Conservation (phyloP, 768 basidiomycete species). For the Kwoniella dejecticola region DNA sequence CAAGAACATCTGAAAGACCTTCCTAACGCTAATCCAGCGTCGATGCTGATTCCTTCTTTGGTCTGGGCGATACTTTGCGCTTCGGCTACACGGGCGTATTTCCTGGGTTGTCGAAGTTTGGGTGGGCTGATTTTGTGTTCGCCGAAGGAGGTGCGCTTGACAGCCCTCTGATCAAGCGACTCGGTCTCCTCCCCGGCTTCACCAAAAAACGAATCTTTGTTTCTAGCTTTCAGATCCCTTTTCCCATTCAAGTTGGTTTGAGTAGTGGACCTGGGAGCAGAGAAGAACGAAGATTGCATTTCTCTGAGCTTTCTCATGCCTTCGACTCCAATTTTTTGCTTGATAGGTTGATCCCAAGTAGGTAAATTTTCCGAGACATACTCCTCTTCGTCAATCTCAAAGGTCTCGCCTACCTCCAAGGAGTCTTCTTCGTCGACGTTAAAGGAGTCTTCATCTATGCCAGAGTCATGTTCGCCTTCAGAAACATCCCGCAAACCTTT, state of each 20-base stretch:
- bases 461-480: conserved; percentile 26
- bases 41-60: conserved; percentile 68
- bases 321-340: conserved; percentile 36
- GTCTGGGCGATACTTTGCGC: conserved; percentile 65
- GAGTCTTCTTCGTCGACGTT: conserved; percentile 19
- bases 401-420: conserved; percentile 9
- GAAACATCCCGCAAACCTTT: conserved; percentile 28
- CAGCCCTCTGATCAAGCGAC: conserved; percentile 42
- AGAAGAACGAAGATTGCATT: conserved; percentile 53
- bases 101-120: conserved; percentile 72
- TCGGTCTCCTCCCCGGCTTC: conserved; percentile 49
- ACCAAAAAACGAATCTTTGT: conserved; percentile 50
- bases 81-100: conserved; percentile 72
- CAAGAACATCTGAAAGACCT: conserved; percentile 87
- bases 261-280: not conserved
- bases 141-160: conserved; percentile 75
- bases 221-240: conserved; percentile 17
- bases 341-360: conserved; percentile 34
- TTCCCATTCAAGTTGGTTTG: conserved; percentile 7
- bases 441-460: conserved; percentile 24
- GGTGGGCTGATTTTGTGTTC: conserved; percentile 61
- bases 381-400: conserved; percentile 31
- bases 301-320: conserved; percentile 48
- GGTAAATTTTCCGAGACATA: conserved; percentile 3
- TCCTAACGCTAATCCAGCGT: conserved; percentile 82